These are phyloP conservation scores for Arachis monticola DNA, from an alignment of 331 rosid genomes.

Conservation along the genomic window DNA sequence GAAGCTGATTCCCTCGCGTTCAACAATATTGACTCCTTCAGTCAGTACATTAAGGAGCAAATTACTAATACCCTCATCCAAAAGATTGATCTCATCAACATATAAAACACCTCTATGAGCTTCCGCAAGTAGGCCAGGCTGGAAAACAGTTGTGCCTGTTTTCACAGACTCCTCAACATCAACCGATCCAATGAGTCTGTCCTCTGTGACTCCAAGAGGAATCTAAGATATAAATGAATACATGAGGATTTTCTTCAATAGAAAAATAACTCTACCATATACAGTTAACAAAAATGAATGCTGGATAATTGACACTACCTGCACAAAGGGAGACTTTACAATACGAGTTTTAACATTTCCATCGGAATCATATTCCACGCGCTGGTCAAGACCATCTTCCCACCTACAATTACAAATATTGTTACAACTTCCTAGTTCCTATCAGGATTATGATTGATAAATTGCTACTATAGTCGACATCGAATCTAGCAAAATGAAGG, in stretches of 20 bases:
- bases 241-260: conserved; percentile 18
- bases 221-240: conserved; percentile 57
- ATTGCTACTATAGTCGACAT: no score
- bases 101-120: conserved; percentile 98
- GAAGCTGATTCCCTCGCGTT: conserved; percentile 98
- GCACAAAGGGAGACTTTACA: conserved; percentile 92
- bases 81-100: conserved; percentile 92
- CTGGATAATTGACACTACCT: conserved; percentile 57
- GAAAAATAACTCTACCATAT: not conserved
- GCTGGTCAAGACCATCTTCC: conserved; percentile 73
- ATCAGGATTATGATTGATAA: no score
- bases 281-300: not conserved
- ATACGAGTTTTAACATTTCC: conserved; percentile 83
- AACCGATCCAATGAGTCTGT: conserved; percentile 97
- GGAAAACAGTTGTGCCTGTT: conserved; percentile 92
- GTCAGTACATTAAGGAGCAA: conserved; percentile 96
- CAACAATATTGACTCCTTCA: conserved; percentile 93
- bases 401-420: conserved; percentile 60
- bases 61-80: conserved; percentile 98
- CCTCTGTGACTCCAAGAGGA: conserved; percentile 99
- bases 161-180: conserved; percentile 98
- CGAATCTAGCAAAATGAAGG: no score
- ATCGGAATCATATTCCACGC: conserved; percentile 64
- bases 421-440: no score
- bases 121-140: conserved; percentile 98